A percentile compares a stretch with the other conserved stretches of the same genome.
Evolutionary conservation across 352 stramenopile species (phyloP).

Genomic region (Peronospora farinosa): DNA sequence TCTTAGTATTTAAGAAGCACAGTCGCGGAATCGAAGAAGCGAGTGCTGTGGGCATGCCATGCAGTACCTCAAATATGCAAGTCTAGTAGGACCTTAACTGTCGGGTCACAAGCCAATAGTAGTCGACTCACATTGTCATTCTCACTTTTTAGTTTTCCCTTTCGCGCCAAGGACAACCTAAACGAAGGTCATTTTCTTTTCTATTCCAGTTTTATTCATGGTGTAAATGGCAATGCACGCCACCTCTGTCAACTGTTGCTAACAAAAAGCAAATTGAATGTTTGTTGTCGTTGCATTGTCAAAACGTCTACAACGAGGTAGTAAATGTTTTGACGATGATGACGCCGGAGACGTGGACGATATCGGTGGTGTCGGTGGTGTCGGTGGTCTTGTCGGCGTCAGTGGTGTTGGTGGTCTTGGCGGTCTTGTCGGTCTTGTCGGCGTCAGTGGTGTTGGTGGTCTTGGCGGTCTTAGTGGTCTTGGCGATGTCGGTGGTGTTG

Average conservation of each 20-base stretch:
- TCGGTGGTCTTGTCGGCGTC: constrained; percentile 17
- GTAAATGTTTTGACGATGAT: neutral
- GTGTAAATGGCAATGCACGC: constrained; percentile 10
- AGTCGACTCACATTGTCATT: neutral
- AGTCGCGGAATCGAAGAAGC: neutral
- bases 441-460: constrained; percentile 14
- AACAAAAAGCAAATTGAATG: too few relatives aligned
- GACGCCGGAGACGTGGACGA: constrained; percentile 1
- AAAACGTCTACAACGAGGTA: too few relatives aligned
- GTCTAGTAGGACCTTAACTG: constrained; percentile 7
- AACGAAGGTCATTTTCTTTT: constrained; percentile 22
- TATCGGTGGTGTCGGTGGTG: constrained; percentile 9
- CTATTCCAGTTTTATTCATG: constrained; percentile 8
- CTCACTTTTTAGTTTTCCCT: constrained; percentile 17
- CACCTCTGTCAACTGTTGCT: constrained; percentile 5
- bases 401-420: constrained; percentile 14
- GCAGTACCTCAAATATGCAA: constrained; percentile 10
- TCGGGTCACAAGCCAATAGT: neutral
- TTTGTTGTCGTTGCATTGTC: too few relatives aligned
- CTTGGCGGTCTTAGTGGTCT: constrained; percentile 16
- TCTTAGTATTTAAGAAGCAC: neutral
- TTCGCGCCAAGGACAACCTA: neutral
- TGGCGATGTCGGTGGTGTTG: constrained; percentile 14
- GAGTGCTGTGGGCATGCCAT: too few relatives aligned
- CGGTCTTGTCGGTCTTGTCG: constrained; percentile 16